Evolutionary conservation across 257 asterid genomes (phyloP), one percentile per base, ranked within the genome.

Genomic region (Rhazya stricta): DNA sequence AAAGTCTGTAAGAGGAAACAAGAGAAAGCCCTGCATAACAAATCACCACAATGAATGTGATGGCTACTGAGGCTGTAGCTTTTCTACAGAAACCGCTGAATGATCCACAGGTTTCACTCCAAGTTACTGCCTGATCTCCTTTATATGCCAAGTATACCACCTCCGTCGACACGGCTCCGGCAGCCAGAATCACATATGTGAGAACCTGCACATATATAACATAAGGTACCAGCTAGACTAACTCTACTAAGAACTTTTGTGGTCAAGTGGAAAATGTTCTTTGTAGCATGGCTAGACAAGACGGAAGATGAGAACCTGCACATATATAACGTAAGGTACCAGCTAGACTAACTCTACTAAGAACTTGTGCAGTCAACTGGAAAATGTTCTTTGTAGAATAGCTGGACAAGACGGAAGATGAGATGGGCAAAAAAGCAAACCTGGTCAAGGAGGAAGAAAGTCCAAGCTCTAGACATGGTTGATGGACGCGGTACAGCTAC

Each of bases 401-500:
- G 1, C 50, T 45, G 9, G 50, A 45, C 50, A 57, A 3, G 9
- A 25, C 9, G 29, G 67, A 30, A 34, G 29, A 2, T 42, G 34
- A 9, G 19, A 12, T 6, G 30, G 1, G 6, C 21, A 12, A 27
- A 12, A 27, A 19, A 21, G 1, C 48, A 56, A 75, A 87, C 96
- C 97, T 93, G 98, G 76, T 93, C 98, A 3, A 91, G 96, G 76
- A 91, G 82, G 79, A 91, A 93, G 87, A 93, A 91, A 4, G 90
- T 83, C 97, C 97, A 93, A 37, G 97, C 98, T 71, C 92, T 74
- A 42, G 90, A 76, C 89, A 86, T 69, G 80, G 94, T 87, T 41
- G 93, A 80, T 1, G 93, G 94, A 39, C 90, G 88, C 23, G 94
- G 96, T 68, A 91, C 84, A 9, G 91, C 93, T 50, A 90, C 89